A percentile compares a stretch with the other conserved stretches of the same genome.
These are phyloP conservation scores for Lathyrus aphaca DNA, from an alignment of 306 rosid genomes.

Conservation along the genomic window DNA sequence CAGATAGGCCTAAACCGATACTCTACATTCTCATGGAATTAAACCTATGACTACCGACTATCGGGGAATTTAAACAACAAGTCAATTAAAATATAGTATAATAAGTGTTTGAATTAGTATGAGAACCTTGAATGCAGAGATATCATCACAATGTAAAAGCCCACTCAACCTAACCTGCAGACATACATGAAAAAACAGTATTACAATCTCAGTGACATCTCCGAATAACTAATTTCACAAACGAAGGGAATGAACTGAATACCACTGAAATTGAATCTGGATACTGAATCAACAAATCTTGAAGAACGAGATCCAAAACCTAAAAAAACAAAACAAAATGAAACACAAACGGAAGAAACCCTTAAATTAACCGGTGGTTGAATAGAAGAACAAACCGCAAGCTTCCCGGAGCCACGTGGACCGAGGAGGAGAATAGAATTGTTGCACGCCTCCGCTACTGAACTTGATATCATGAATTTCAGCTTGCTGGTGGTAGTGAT, in stretches of 20 bases:
- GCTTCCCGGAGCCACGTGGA: constrained; percentile 88
- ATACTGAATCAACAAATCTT: constrained; percentile 61
- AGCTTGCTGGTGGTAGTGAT: constrained; percentile 59
- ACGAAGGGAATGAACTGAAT: constrained; percentile 14
- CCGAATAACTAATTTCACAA: neutral
- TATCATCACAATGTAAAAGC: constrained; percentile 79
- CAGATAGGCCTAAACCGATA: neutral
- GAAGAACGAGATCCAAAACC: constrained; percentile 84
- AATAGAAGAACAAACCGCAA: constrained; percentile 52
- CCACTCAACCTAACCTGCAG: constrained; percentile 85
- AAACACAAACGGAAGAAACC: neutral
- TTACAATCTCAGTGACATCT: neutral
- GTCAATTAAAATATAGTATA: neutral
- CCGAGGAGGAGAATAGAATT: constrained; percentile 91
- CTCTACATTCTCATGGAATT: neutral
- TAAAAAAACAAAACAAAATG: constrained; percentile 34
- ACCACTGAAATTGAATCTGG: constrained; percentile 84
- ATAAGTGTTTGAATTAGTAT: constrained; percentile 3
- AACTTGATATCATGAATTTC: constrained; percentile 79
- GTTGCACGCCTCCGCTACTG: constrained; percentile 85
- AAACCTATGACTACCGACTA: neutral
- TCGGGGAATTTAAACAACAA: neutral
- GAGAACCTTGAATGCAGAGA: constrained; percentile 78
- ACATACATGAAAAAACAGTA: constrained; percentile 16
- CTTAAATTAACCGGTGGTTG: neutral